These are phyloP conservation scores for Kurtzmaniella fragi DNA, from an alignment of 805 yeast species.

Conservation along the genomic window DNA sequence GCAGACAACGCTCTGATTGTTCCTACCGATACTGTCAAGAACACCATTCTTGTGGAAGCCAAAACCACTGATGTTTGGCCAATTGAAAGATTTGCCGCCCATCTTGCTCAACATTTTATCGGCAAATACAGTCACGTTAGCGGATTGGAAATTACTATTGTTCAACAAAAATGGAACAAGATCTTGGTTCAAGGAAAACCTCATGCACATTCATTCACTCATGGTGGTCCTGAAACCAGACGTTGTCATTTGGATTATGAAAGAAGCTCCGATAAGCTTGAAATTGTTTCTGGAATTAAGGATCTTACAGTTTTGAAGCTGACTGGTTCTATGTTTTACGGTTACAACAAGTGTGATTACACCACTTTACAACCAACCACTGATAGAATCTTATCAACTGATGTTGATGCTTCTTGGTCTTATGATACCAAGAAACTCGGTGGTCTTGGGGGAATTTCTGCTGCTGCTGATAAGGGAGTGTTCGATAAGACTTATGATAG, in stretches of 20 bases:
- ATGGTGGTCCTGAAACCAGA: conserved; percentile 81
- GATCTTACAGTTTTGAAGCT: conserved; percentile 83
- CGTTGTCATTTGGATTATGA: conserved; percentile 49
- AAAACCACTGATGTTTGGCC: conserved; percentile 84
- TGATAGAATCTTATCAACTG: conserved; percentile 86
- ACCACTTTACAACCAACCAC: conserved; percentile 80
- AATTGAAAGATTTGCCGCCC: conserved; percentile 84
- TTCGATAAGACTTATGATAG: conserved; percentile 61
- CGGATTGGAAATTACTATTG: conserved; percentile 61
- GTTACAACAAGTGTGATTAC: conserved; percentile 80
- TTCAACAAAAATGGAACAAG: conserved; percentile 78
- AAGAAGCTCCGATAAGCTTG: conserved; percentile 47
- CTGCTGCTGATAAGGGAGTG: conserved; percentile 51
- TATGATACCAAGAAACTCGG: conserved; percentile 51
- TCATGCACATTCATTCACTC: conserved; percentile 80
- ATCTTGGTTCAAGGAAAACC: conserved; percentile 65
- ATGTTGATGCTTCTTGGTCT: conserved; percentile 69
- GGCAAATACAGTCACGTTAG: conserved; percentile 71
- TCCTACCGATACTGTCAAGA: conserved; percentile 92
- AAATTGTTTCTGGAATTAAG: conserved; percentile 63
- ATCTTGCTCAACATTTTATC: conserved; percentile 76
- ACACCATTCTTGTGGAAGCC: conserved; percentile 81
- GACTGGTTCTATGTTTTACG: conserved; percentile 90
- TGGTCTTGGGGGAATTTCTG: conserved; percentile 44
- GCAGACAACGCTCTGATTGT: conserved; percentile 89